phyloP scores from a whole-genome alignment of 116 monocot species.

The Iris pallida region DNA sequence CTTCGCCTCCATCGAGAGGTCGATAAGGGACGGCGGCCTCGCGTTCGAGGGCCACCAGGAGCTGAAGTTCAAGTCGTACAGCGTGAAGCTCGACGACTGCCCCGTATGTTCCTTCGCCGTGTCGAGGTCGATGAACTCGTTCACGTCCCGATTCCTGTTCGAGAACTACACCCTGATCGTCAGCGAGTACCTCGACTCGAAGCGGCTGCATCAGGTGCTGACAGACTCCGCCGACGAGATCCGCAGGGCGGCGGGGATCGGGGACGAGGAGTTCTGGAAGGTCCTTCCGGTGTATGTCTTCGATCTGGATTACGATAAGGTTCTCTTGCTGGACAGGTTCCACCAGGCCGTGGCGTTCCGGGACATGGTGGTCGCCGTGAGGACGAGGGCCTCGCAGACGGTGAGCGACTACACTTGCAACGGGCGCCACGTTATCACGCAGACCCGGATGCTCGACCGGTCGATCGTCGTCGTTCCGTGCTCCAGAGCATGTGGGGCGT shows the following conservation, averaged over 20 bases:
- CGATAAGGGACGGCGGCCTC: constrained; percentile 48
- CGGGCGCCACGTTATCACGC: constrained; percentile 79
- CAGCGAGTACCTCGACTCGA: constrained; percentile 88
- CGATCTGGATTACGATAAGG: constrained; percentile 77
- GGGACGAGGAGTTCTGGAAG: constrained; percentile 41
- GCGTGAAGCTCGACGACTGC: constrained; percentile 58
- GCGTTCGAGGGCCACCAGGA: constrained; percentile 57
- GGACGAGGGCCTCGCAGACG: constrained; percentile 67
- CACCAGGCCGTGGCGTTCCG: constrained; percentile 87
- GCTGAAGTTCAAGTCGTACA: constrained; percentile 41
- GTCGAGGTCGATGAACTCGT: constrained; percentile 62
- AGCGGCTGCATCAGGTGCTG: constrained; percentile 60
- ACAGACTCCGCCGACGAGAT: constrained; percentile 61
- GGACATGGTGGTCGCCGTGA: constrained; percentile 88
- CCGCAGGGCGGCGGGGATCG: constrained; percentile 27
- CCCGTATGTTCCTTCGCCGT: constrained; percentile 73
- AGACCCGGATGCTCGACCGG: constrained; percentile 67
- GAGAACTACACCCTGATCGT: constrained; percentile 93
- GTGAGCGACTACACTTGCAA: constrained; percentile 97
- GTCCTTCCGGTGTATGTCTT: constrained; percentile 82
- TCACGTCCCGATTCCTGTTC: constrained; percentile 82
- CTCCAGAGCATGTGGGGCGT: constrained; percentile 95
- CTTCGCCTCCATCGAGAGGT: constrained; percentile 44
- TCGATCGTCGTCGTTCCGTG: constrained; percentile 70
- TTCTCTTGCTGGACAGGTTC: constrained; percentile 70